Evolutionary conservation across 2,329 filamentous ascomycete genomes (phyloP).

Genomic region (Fusarium falciforme): DNA sequence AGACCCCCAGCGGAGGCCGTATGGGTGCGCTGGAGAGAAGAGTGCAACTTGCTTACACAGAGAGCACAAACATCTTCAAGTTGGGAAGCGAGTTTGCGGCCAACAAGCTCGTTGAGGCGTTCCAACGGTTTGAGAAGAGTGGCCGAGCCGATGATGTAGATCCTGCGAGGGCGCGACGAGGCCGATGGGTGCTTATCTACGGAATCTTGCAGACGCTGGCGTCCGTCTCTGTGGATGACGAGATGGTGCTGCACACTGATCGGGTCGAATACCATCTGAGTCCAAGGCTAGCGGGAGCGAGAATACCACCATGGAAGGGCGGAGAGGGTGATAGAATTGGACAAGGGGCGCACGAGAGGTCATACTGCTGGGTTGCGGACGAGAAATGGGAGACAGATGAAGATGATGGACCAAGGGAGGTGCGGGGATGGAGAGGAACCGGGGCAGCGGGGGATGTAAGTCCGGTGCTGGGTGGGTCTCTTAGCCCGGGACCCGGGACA

Average conservation of each 20-base stretch:
- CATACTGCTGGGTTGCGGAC: conserved; percentile 63
- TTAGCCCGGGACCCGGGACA: conserved; percentile 1
- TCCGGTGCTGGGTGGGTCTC: conserved; percentile 18
- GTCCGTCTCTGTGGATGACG: conserved; percentile 68
- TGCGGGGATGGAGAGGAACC: conserved; percentile 6
- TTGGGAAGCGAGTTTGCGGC: conserved; percentile 61
- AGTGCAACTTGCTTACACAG: conserved; percentile 67
- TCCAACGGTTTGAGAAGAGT: conserved; percentile 66
- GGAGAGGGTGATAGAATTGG: conserved; percentile 31
- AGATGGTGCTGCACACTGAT: conserved; percentile 62
- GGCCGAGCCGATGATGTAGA: conserved; percentile 64
- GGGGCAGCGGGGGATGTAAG: background rate
- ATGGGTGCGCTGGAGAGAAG: conserved; percentile 56
- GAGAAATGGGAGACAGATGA: conserved; percentile 37
- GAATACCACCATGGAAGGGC: conserved; percentile 65
- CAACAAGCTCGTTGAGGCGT: conserved; percentile 67
- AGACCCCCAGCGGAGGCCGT: conserved; percentile 35
- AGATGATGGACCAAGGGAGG: background rate
- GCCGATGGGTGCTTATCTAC: conserved; percentile 72
- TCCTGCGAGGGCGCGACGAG: conserved; percentile 66
- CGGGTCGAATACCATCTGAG: conserved; percentile 68
- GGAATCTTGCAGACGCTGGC: conserved; percentile 70
- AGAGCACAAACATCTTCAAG: conserved; percentile 69
- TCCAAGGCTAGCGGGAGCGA: conserved; percentile 56
- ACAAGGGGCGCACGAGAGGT: conserved; percentile 61